Percentiles rank a stretch among this genome's conserved stretches.
Evolutionary conservation across 176 grass and related monocot genomes (phyloP).

Genomic region (Cenchrus purpureus): DNA sequence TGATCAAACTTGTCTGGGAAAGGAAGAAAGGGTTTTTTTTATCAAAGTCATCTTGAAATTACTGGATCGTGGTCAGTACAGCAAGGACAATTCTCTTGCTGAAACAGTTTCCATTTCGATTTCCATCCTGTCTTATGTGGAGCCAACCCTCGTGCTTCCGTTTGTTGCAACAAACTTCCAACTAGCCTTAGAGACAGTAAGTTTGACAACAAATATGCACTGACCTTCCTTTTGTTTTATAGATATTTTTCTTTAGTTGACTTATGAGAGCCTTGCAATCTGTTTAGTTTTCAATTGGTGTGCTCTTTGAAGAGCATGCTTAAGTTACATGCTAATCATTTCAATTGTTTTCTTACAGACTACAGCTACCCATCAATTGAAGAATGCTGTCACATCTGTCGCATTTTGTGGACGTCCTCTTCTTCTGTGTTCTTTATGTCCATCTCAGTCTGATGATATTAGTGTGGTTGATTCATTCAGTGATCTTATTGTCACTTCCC

Average conservation of each 20-base stretch:
- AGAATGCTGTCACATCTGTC: slow-evolving; percentile 90
- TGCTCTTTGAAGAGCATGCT: neutral
- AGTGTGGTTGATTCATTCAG: slow-evolving; percentile 44
- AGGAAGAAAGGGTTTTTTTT: slow-evolving; percentile 73
- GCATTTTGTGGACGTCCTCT: slow-evolving; percentile 87
- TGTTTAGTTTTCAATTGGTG: slow-evolving; percentile 27
- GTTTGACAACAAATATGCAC: slow-evolving; percentile 42
- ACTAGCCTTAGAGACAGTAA: slow-evolving; percentile 91
- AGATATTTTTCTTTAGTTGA: slow-evolving; percentile 29
- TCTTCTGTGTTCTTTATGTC: slow-evolving; percentile 65
- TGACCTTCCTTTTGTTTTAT: slow-evolving; percentile 30
- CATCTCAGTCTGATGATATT: slow-evolving; percentile 55
- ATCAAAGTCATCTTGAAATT: slow-evolving; percentile 83
- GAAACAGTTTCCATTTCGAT: slow-evolving; percentile 87
- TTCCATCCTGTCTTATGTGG: slow-evolving; percentile 88
- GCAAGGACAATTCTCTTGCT: slow-evolving; percentile 92
- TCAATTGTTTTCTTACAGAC: slow-evolving; percentile 60
- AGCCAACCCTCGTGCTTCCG: slow-evolving; percentile 84
- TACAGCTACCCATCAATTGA: slow-evolving; percentile 97
- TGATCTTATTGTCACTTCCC: slow-evolving; percentile 74
- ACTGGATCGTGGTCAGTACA: slow-evolving; percentile 94
- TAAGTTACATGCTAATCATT: slow-evolving; percentile 24
- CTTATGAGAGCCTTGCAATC: neutral
- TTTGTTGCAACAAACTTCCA: slow-evolving; percentile 89
- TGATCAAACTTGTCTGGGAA: slow-evolving; percentile 59